A percentile compares a stretch with the other conserved stretches of the same genome.
phyloP scores from a whole-genome alignment of 768 basidiomycete species.

The Collybiopsis luxurians region DNA sequence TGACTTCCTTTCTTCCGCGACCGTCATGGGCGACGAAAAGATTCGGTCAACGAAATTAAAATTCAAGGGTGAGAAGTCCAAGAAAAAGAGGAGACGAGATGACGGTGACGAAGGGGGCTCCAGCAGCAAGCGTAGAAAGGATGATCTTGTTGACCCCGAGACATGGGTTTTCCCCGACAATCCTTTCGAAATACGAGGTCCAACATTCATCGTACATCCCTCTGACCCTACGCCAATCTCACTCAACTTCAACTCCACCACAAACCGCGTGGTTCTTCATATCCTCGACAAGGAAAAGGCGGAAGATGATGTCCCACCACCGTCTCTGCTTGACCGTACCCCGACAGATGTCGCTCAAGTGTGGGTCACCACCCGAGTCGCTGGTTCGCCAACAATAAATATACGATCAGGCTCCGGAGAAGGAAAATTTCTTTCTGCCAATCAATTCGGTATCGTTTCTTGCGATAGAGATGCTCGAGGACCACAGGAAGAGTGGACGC shows the following conservation, averaged over 20 bases:
- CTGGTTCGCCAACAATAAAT: conserved; percentile 82
- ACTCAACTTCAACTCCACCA: conserved; percentile 75
- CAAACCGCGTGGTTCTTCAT: conserved; percentile 67
- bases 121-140: conserved; percentile 20
- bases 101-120: conserved; percentile 39
- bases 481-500: conserved; percentile 93
- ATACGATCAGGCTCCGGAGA: conserved; percentile 84
- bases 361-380: conserved; percentile 87
- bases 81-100: conserved; percentile 78
- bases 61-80: conserved; percentile 85
- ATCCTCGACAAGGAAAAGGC: conserved; percentile 56
- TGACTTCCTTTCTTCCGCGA: not conserved
- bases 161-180: conserved; percentile 78
- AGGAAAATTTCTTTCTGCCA: conserved; percentile 88
- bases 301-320: conserved; percentile 41
- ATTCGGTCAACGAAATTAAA: conserved; percentile 74
- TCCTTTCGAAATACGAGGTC: conserved; percentile 75
- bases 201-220: conserved; percentile 84
- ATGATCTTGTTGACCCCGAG: conserved; percentile 66
- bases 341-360: conserved; percentile 87
- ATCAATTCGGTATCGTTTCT: conserved; percentile 80
- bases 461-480: conserved; percentile 88
- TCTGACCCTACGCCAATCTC: conserved; percentile 77
- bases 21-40: conserved; percentile 24
- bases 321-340: conserved; percentile 57